These are phyloP conservation scores for Chaetomium olivaceum DNA, from an alignment of 2,329 filamentous ascomycete species.

Conservation along the genomic window DNA sequence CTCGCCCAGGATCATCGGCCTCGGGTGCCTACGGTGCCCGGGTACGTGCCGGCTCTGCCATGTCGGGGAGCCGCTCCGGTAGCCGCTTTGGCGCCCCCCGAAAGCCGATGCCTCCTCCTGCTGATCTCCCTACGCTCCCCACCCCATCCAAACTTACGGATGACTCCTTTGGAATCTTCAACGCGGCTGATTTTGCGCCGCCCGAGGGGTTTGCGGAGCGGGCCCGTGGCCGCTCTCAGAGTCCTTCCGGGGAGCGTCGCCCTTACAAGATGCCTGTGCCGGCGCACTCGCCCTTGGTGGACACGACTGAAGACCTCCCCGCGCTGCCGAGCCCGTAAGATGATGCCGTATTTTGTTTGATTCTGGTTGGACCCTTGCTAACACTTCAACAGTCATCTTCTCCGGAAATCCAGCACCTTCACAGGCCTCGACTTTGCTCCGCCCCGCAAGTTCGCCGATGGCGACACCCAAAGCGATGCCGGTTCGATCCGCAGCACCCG, in stretches of 20 bases:
- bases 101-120: slow-evolving; percentile 67
- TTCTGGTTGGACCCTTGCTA: background rate
- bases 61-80: slow-evolving; percentile 49
- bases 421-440: slow-evolving; percentile 80
- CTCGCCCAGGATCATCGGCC: slow-evolving; percentile 63
- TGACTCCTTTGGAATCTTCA: slow-evolving; percentile 69
- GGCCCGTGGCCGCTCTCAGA: slow-evolving; percentile 67
- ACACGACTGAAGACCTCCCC: slow-evolving; percentile 82
- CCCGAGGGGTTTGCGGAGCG: slow-evolving; percentile 67
- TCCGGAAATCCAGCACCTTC: slow-evolving; percentile 77
- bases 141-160: slow-evolving; percentile 84
- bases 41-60: slow-evolving; percentile 53
- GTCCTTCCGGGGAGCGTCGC: slow-evolving; percentile 62
- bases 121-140: slow-evolving; percentile 72
- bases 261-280: slow-evolving; percentile 75
- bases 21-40: slow-evolving; percentile 42
- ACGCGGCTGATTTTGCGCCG: slow-evolving; percentile 82
- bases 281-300: slow-evolving; percentile 74
- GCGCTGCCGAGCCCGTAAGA: slow-evolving; percentile 90
- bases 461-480: slow-evolving; percentile 62
- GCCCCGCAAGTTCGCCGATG: slow-evolving; percentile 69
- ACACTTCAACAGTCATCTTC: slow-evolving; percentile 56
- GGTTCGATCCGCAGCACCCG: slow-evolving; percentile 72
- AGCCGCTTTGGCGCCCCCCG: slow-evolving; percentile 42
- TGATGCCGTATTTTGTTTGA: background rate